Base-by-base conservation (phyloP, 2,329 filamentous ascomycete genomes). In the Graphium sp. region DNA sequence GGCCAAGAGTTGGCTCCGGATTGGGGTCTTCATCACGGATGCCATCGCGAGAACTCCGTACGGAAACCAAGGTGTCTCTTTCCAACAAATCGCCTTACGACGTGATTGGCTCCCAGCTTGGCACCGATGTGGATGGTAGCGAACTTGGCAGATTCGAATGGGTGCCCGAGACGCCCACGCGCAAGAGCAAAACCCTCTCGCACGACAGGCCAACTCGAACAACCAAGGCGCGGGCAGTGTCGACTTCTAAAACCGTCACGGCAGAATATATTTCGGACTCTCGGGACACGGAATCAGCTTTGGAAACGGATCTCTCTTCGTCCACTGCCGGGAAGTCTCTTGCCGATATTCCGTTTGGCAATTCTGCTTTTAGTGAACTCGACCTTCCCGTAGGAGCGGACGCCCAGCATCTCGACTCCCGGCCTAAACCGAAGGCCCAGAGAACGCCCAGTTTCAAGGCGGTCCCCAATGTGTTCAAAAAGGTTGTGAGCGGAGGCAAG, bases 351-450 rank as follows among this genome's bases (percentile, higher is more conserved):
- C 69, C 70, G 0, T 63, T 74, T 42, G 71, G 71, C 5, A 66
- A 66, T 36, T 75, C 71, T 12, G 71, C 71, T n/a, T 75, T 76
- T 38, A 75, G 67, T 37, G 68, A 69, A 39, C 52, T 75, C 6
- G 69, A 74, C 30, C 45, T 75, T 2, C 59, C 68, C 1, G 41
- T 62, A 1, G 55, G 57, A 13, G 56, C 57, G 5, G 52, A 62
- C 30, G 50, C 56, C n/a, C 48, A 50, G 17, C 58, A 53, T 32
- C 45, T 42, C 33, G 40, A 45, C 21, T 52, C 56, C 42, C 48
- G 47, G 14, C 47, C 51, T 18, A 65, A 66, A 39, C 48, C 58
- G 6, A n/a, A n/a, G n/a, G n/a, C n/a, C n/a, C 62, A 66, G 25
- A 54, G 66, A 23, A 66, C 58, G 28, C 48, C 60, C 3, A 74